Evolutionary conservation across 2,329 filamentous ascomycete genomes (phyloP).

Genomic region (Aspergillus texensis): DNA sequence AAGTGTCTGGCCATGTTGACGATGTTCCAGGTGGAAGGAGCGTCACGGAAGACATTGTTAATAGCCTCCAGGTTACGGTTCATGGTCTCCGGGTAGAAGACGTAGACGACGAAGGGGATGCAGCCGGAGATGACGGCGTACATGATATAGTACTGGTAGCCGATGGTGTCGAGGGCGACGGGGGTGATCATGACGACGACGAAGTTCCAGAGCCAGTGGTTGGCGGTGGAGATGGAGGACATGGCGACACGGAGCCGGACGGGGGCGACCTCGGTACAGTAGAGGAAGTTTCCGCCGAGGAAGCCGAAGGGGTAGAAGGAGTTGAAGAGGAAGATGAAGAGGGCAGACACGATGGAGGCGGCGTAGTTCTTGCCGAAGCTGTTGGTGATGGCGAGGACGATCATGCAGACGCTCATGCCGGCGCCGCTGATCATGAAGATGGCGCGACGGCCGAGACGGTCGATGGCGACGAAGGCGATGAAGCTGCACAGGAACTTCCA

Average conservation of each 20-base stretch:
- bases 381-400: constrained; percentile 50
- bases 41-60: constrained; percentile 59
- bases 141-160: constrained; percentile 57
- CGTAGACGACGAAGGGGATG: constrained; percentile 54
- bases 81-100: constrained; percentile 62
- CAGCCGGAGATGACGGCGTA: constrained; percentile 49
- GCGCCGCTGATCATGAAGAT: constrained; percentile 56
- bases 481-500: constrained; percentile 60
- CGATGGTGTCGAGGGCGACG: constrained; percentile 57
- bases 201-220: constrained; percentile 63
- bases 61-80: constrained; percentile 67
- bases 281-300: constrained; percentile 60
- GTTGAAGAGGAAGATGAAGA: constrained; percentile 63
- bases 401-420: constrained; percentile 60
- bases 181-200: constrained; percentile 68
- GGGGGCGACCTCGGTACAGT: constrained; percentile 50
- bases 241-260: constrained; percentile 56
- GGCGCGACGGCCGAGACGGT: constrained; percentile 53
- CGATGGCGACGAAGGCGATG: constrained; percentile 54
- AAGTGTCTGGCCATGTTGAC: constrained; percentile 26
- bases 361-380: constrained; percentile 29
- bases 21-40: constrained; percentile 23
- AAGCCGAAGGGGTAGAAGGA: constrained; percentile 66
- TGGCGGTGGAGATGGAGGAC: constrained; percentile 64
- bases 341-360: constrained; percentile 21